phyloP scores from a whole-genome alignment of 73 alveolate species.

The Blepharisma stoltei region DNA sequence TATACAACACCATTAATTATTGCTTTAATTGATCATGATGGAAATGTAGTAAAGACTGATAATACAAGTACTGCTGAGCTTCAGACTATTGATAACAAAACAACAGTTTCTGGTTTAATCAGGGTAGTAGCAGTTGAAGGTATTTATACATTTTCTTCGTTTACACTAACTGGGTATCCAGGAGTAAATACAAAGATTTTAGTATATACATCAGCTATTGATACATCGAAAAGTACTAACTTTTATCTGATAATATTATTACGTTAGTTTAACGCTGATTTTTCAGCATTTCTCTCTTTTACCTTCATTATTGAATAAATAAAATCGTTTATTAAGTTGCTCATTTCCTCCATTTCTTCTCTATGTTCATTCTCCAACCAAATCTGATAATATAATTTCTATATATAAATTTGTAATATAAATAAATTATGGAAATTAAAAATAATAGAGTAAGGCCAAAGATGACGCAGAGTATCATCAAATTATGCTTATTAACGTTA shows the following conservation, averaged over 20 bases:
- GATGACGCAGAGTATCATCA: not conserved
- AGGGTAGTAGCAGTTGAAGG: not conserved
- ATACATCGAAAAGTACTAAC: not conserved
- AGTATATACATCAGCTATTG: not conserved
- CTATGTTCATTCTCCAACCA: too few relatives aligned
- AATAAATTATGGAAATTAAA: too few relatives aligned
- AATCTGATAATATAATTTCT: too few relatives aligned
- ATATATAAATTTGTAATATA: too few relatives aligned
- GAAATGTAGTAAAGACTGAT: conserved; percentile 13
- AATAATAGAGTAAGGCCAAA: too few relatives aligned
- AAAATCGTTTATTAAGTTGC: too few relatives aligned
- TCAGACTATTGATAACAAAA: not conserved
- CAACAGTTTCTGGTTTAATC: not conserved
- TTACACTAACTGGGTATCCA: not conserved
- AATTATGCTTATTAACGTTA: not conserved
- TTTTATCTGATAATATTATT: too few relatives aligned
- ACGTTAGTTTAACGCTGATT: too few relatives aligned
- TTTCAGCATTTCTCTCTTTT: too few relatives aligned
- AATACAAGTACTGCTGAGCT: conserved; percentile 11
- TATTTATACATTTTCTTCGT: not conserved
- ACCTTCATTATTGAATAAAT: too few relatives aligned
- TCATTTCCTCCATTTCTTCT: too few relatives aligned
- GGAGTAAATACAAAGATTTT: not conserved
- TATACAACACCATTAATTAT: not conserved
- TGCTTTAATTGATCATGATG: not conserved